Evolutionary conservation across 345 rosid species (phyloP).

Genomic region (Lagerstroemia speciosa): DNA sequence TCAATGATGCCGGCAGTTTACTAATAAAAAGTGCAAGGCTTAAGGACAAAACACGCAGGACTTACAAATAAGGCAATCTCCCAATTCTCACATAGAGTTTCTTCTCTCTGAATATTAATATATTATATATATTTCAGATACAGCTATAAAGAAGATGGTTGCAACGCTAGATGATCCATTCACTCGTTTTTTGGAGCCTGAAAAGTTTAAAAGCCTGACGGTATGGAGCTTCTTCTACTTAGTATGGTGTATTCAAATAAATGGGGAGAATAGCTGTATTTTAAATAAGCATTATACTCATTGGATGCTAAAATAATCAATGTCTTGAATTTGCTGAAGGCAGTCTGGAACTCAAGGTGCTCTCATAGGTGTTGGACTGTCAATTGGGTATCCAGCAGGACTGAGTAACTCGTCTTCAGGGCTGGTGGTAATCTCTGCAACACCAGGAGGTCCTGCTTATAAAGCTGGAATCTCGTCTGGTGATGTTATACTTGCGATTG

Average conservation of each 20-base stretch:
- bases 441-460: constrained; percentile 89
- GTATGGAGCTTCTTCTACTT: constrained; percentile 34
- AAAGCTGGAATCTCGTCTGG: constrained; percentile 75
- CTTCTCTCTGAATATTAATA: background rate
- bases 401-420: constrained; percentile 51
- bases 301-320: constrained; percentile 15
- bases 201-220: constrained; percentile 83
- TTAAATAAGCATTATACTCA: background rate
- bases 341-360: constrained; percentile 98
- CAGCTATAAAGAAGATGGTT: constrained; percentile 82
- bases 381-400: constrained; percentile 73
- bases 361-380: constrained; percentile 86
- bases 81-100: background rate
- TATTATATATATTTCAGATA: constrained; percentile 30
- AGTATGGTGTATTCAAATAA: background rate
- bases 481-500: constrained; percentile 66
- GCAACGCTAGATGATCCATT: constrained; percentile 89
- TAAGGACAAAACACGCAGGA: background rate
- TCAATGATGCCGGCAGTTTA: background rate
- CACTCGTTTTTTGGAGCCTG: constrained; percentile 89
- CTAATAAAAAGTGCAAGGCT: background rate
- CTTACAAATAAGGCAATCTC: background rate
- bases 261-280: background rate
- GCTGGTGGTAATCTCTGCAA: constrained; percentile 73
- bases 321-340: constrained; percentile 60